A percentile compares a stretch with the other conserved stretches of the same genome.
Evolutionary conservation across 2,329 filamentous ascomycete genomes (phyloP).

Genomic region (Penicillium sp.): DNA sequence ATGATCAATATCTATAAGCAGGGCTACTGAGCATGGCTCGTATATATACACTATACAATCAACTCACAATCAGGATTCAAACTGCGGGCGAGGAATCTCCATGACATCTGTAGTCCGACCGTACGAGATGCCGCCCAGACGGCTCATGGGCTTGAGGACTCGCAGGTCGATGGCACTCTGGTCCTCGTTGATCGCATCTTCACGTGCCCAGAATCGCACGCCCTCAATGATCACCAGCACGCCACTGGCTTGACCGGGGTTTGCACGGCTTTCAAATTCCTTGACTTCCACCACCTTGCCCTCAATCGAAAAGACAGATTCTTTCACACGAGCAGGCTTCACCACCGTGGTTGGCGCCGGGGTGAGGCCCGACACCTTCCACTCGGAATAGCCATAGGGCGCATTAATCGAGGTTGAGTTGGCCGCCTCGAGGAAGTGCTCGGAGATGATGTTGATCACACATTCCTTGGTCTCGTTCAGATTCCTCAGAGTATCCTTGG

Average conservation of each 20-base stretch:
- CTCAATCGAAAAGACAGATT: slow-evolving; percentile 79
- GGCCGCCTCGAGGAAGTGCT: slow-evolving; percentile 79
- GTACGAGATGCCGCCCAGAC: slow-evolving; percentile 84
- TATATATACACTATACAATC: not conserved
- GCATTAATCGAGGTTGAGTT: slow-evolving; percentile 75
- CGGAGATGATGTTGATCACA: slow-evolving; percentile 79
- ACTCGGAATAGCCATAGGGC: slow-evolving; percentile 71
- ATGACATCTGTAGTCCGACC: slow-evolving; percentile 62
- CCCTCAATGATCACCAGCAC: slow-evolving; percentile 76
- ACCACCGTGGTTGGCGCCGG: slow-evolving; percentile 62
- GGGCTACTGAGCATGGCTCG: not conserved
- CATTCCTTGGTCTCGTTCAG: slow-evolving; percentile 67
- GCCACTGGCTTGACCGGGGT: slow-evolving; percentile 67
- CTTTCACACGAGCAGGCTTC: slow-evolving; percentile 65
- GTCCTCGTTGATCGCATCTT: slow-evolving; percentile 79
- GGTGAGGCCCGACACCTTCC: slow-evolving; percentile 70
- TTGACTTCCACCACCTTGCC: slow-evolving; percentile 65
- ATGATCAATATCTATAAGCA: not conserved
- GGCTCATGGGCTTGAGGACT: slow-evolving; percentile 67
- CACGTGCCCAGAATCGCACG: slow-evolving; percentile 78
- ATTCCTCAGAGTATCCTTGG: slow-evolving; percentile 77
- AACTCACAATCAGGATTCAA: slow-evolving; percentile 7
- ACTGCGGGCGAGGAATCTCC: slow-evolving; percentile 54
- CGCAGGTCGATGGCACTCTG: slow-evolving; percentile 67
- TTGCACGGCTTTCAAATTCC: slow-evolving; percentile 70